Evolutionary conservation across 768 basidiomycete genomes (phyloP), one percentile per base, ranked within the genome.

Genomic region (Boletus rufocinnamomeus): DNA sequence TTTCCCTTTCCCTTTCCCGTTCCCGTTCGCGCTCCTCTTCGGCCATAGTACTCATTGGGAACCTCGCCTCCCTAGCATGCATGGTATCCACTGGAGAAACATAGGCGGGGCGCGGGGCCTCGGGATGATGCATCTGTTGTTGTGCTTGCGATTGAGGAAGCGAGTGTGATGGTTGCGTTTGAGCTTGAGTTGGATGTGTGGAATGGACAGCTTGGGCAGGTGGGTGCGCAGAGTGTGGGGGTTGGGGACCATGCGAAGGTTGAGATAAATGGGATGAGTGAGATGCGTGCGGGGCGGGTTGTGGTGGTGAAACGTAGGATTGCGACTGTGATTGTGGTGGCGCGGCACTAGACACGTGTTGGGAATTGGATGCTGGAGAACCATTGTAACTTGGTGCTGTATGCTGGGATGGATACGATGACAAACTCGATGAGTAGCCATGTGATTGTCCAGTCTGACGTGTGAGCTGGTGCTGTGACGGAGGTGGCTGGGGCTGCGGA

Each of bases 51-150:
- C 13, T 50, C 54, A 59, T 45, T 1, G 56, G 0, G n/a, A 63
- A 66, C 37, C 66, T 60, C 4, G 58, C 34, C 28, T 69, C 70
- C 50, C 64, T 64, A 4, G 68, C 56, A 49, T 74, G 73, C 58
- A 68, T 57, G 25, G 69, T 70, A 40, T 70, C 69, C 2, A 67
- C 69, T 16, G 69, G 69, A 25, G 70, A 69, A 6, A 70, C 70
- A 34, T 57, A 70, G 4, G 69, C 44, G 19, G 69, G 67, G 16
- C 63, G 65, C 25, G 57, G 59, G 5, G 56, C 49, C 17, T 72
- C 73, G 13, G 62, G 49, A 50, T 70, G 61, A 43, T 70, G 70
- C 8, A 66, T 56, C 45, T 60, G 71, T 27, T 64, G 65, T 11
- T 75, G 74, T 21, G 57, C 17, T 28, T 72, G 69, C 1, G 62